Conservation (phyloP, 352 stramenopile species). For the Pythium rhizo-oryzae region DNA sequence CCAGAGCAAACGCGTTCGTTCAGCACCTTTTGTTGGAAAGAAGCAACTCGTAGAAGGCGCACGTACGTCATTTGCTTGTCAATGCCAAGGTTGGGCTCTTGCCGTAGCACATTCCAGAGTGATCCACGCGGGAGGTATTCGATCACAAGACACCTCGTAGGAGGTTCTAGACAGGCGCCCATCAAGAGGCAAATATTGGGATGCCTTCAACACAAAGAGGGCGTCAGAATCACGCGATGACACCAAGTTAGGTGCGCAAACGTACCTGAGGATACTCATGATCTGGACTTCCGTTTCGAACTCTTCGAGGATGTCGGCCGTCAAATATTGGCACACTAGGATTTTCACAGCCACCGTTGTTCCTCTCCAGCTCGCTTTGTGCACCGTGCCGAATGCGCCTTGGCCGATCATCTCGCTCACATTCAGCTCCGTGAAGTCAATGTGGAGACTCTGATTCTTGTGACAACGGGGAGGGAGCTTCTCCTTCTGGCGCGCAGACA, state of each 20-base stretch:
- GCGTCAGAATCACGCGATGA: background rate
- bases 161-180: constrained; percentile 78
- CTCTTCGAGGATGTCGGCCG: constrained; percentile 83
- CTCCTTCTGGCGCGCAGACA: constrained; percentile 40
- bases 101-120: constrained; percentile 85
- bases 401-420: constrained; percentile 86
- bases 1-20: background rate
- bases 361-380: constrained; percentile 70
- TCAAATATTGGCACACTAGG: constrained; percentile 82
- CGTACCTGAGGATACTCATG: constrained; percentile 88
- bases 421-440: constrained; percentile 79
- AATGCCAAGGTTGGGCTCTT: constrained; percentile 64
- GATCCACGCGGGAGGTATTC: constrained; percentile 83
- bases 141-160: constrained; percentile 84
- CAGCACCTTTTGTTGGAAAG: background rate
- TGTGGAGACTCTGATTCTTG: constrained; percentile 81
- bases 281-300: constrained; percentile 90
- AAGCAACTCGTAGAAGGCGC: background rate
- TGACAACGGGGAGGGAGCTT: constrained; percentile 54
- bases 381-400: constrained; percentile 83
- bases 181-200: constrained; percentile 88
- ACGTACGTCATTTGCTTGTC: constrained; percentile 71
- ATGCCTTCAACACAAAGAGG: constrained; percentile 43
- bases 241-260: background rate
- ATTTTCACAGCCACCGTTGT: constrained; percentile 87